Evolutionary conservation across 208 protist species (phyloP).

Genomic region (Trichomonas vaginalis): DNA sequence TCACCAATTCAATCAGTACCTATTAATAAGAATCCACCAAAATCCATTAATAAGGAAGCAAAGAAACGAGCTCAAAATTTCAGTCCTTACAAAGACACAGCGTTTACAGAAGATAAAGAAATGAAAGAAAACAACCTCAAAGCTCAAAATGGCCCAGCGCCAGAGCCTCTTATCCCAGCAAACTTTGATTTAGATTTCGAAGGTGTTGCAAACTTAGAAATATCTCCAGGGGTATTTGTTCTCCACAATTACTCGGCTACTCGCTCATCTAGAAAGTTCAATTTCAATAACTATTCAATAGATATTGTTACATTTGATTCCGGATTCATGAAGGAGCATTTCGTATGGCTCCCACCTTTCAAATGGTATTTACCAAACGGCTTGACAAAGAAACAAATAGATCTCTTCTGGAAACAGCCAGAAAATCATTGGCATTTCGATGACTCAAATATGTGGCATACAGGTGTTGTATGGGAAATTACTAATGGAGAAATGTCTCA

Average conservation of each 20-base stretch:
- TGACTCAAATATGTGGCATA: not conserved
- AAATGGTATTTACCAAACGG: not conserved
- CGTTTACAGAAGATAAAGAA: not conserved
- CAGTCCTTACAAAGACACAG: not conserved
- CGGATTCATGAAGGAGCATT: not conserved
- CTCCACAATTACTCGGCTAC: not conserved
- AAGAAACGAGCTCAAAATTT: no score
- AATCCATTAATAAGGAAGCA: no score
- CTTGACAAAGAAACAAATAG: not conserved
- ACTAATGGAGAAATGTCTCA: not conserved
- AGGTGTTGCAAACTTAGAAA: not conserved
- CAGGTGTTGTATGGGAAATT: not conserved
- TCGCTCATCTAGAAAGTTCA: not conserved
- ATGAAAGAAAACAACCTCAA: not conserved
- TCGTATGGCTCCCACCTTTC: not conserved
- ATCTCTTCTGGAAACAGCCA: not conserved
- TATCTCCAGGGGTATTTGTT: not conserved
- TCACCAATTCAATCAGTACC: no score
- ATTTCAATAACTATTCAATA: not conserved
- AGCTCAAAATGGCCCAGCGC: not conserved
- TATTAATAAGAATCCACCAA: no score
- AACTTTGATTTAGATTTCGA: not conserved
- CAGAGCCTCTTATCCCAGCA: not conserved
- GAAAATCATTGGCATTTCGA: slow-evolving; percentile 2
- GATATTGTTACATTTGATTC: not conserved